phyloP scores from a whole-genome alignment of 2,329 filamentous ascomycete genomes.

The Beauveria asiatica region DNA sequence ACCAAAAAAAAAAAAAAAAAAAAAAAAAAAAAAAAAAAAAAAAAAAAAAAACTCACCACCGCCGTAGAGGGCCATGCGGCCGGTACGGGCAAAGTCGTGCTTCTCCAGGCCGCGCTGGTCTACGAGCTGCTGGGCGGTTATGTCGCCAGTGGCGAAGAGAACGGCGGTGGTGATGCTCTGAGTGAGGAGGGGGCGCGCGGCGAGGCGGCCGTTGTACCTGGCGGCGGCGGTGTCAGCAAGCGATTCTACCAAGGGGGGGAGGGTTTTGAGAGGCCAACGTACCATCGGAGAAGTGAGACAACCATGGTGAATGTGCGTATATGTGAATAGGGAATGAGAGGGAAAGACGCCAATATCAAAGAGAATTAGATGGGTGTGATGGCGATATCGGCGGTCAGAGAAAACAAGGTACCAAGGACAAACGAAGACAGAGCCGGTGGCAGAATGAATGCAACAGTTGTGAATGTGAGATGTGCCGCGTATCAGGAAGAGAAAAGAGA shows the following conservation, averaged over 20 bases:
- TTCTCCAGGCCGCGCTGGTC: conserved; percentile 70
- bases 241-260: neutral
- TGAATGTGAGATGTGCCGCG: neutral
- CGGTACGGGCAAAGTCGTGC: conserved; percentile 66
- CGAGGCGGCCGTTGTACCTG: conserved; percentile 82
- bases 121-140: conserved; percentile 82
- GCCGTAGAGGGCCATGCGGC: conserved; percentile 73
- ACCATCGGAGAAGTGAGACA: conserved; percentile 11
- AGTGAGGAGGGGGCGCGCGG: conserved; percentile 75
- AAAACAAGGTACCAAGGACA: neutral
- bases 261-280: neutral
- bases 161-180: conserved; percentile 85
- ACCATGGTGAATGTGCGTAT: conserved; percentile 7
- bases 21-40: neutral
- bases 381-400: neutral
- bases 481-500: neutral
- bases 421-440: neutral
- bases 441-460: neutral
- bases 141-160: conserved; percentile 86
- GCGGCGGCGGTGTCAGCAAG: neutral
- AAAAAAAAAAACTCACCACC: conserved; percentile 46
- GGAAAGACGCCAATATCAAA: neutral
- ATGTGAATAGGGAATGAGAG: neutral
- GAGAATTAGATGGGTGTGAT: neutral
- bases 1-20: neutral